Evolutionary conservation across 345 rosid genomes (phyloP), one percentile per base, ranked within the genome.

Genomic region (Heritiera fomes): DNA sequence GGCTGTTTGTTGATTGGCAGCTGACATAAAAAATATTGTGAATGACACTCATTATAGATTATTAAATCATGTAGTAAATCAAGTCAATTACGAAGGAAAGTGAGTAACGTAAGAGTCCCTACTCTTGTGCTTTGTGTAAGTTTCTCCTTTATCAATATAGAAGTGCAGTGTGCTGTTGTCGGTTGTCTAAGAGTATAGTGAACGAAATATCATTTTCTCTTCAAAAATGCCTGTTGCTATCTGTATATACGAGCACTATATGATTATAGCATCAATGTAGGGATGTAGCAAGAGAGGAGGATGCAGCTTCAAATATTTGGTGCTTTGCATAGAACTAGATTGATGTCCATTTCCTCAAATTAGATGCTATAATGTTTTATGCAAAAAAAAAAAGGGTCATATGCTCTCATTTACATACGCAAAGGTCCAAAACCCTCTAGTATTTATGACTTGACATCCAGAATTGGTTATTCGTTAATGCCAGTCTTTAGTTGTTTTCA

Each of bases 401-500:
- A 7, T 15, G 71, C 13, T 18, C 38, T 46, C 38, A 69, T 69
- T 69, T 46, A 18, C 0, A 15, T 6, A 47, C 28, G n/a, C 50
- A 13, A 34, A 34, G 38, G 1, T 34, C 38, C 3, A 3, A 49
- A 45, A 49, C 41, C 13, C 58, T 49, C 20, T 14, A 71, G 23
- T 7, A 7, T 49, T 71, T 71, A 67, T 6, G 75, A 30, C 43
- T 49, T 67, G n/a, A 49, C 64, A 43, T 5, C 38, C 20, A 50
- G 46, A 40, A 46, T 30, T 70, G 30, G 8, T 76, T 64, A 32
- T 38, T 67, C 38, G 1, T 60, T 62, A 38, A 38, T 71, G 49
- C 41, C 45, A 20, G 71, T n/a, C 40, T 75, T 79, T 15, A 30
- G 46, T 77, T 53, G 32, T 45, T 73, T 71, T 13, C 23, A 38